These are phyloP conservation scores for Arbutus unedo DNA, from an alignment of 148 eudicot genomes.

Conservation along the genomic window DNA sequence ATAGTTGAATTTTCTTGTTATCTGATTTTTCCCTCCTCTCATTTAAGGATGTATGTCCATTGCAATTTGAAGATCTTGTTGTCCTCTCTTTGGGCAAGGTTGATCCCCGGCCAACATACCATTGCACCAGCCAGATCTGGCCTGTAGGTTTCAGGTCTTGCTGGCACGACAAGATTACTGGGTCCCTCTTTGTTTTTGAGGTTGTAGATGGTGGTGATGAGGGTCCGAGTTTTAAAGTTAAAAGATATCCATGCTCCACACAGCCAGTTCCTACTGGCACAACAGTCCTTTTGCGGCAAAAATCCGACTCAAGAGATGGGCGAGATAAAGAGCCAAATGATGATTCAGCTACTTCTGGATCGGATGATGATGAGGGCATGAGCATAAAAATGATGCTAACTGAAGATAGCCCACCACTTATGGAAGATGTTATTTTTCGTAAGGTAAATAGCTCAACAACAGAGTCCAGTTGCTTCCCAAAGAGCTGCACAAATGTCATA, in stretches of 20 bases:
- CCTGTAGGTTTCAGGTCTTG: constrained; percentile 51
- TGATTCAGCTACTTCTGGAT: constrained; percentile 12
- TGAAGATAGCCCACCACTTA: constrained; percentile 38
- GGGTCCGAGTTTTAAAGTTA: constrained; percentile 46
- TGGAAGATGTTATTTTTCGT: constrained; percentile 25
- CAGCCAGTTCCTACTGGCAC: constrained; percentile 35
- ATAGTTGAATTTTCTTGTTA: neutral
- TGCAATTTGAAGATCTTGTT: constrained; percentile 46
- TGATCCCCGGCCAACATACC: constrained; percentile 47
- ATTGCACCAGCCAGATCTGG: constrained; percentile 36
- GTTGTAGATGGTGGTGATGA: constrained; percentile 47
- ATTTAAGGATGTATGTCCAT: constrained; percentile 39
- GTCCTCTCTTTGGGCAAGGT: constrained; percentile 39
- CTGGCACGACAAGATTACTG: constrained; percentile 59
- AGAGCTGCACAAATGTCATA: constrained; percentile 7
- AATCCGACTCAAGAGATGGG: constrained; percentile 19
- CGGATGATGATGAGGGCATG: constrained; percentile 34
- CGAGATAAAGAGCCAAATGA: constrained; percentile 12
- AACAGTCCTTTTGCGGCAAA: constrained; percentile 32
- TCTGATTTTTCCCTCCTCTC: constrained; percentile 3
- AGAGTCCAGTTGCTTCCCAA: constrained; percentile 16
- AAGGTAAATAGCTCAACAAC: constrained; percentile 18
- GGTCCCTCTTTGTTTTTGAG: constrained; percentile 47
- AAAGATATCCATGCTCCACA: constrained; percentile 42
- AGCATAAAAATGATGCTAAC: constrained; percentile 34